Conservation (phyloP, 495 filamentous ascomycete species). For the Neurospora sp. region DNA sequence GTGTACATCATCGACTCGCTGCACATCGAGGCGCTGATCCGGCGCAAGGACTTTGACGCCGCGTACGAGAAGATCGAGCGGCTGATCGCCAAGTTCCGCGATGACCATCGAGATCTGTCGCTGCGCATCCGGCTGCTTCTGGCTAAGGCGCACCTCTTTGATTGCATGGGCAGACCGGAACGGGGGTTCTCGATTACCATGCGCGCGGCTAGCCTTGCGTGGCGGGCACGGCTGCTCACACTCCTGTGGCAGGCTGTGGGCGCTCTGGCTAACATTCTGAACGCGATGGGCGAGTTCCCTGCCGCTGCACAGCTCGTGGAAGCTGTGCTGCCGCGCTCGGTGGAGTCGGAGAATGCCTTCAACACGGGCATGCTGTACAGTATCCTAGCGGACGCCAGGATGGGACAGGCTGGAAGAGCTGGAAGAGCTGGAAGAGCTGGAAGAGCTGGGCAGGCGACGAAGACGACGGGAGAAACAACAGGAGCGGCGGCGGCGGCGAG, state of each 20-base stretch:
- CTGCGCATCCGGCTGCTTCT: constrained; percentile 66
- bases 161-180: constrained; percentile 58
- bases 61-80: constrained; percentile 62
- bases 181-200: constrained; percentile 77
- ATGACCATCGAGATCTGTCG: constrained; percentile 63
- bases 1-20: constrained; percentile 57
- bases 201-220: constrained; percentile 66
- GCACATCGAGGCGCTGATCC: constrained; percentile 60
- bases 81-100: constrained; percentile 51
- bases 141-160: constrained; percentile 64
- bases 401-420: constrained; percentile 60
- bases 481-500: neutral
- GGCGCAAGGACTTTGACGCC: constrained; percentile 47
- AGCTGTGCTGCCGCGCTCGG: constrained; percentile 68
- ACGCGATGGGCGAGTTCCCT: constrained; percentile 62
- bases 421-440: constrained; percentile 8
- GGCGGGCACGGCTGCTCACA: constrained; percentile 59
- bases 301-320: constrained; percentile 57
- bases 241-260: constrained; percentile 70
- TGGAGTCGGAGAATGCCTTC: constrained; percentile 60
- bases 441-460: constrained; percentile 9
- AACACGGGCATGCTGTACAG: constrained; percentile 61
- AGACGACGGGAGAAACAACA: constrained; percentile 5
- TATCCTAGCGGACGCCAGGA: constrained; percentile 69
- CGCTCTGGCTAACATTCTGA: constrained; percentile 56